phyloP scores from a whole-genome alignment of 805 yeast genomes.

The Ogataea parapolymorpha region DNA sequence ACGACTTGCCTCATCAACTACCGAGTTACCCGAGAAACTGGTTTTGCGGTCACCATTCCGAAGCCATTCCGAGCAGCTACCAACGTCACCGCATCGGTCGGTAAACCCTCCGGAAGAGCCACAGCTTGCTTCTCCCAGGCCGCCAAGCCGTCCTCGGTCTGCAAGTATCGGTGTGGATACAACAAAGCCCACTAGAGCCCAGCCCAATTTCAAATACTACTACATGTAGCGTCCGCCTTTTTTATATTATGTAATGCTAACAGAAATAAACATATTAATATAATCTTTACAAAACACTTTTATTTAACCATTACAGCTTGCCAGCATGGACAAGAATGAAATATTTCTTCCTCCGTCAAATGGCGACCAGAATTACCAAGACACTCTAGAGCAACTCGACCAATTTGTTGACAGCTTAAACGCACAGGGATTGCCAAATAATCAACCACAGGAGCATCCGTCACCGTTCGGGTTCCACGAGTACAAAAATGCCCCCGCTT shows the following conservation, averaged over 20 bases:
- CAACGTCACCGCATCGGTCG: background rate
- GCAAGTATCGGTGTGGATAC: background rate
- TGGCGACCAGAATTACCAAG: constrained; percentile 3
- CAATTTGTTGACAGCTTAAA: constrained; percentile 15
- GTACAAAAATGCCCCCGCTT: constrained; percentile 6
- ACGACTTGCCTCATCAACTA: background rate
- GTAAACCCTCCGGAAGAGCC: background rate
- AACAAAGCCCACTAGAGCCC: background rate
- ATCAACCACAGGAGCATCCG: background rate
- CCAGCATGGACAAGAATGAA: constrained; percentile 14
- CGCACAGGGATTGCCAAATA: constrained; percentile 1
- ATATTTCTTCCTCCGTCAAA: constrained; percentile 11
- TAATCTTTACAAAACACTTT: background rate
- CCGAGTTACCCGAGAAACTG: background rate
- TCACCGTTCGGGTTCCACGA: constrained; percentile 16
- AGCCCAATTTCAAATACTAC: background rate
- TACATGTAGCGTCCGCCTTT: background rate
- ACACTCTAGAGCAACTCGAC: constrained; percentile 16
- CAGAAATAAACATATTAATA: background rate
- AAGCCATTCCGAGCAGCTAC: constrained; percentile 3
- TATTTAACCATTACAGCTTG: background rate
- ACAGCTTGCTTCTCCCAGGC: background rate
- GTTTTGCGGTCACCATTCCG: background rate
- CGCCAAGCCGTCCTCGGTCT: background rate
- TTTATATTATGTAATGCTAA: constrained; percentile 1